Evolutionary conservation across 2,329 filamentous ascomycete genomes (phyloP), one percentile per base, ranked within the genome.

Genomic region (Ophiostoma pallidulum): DNA sequence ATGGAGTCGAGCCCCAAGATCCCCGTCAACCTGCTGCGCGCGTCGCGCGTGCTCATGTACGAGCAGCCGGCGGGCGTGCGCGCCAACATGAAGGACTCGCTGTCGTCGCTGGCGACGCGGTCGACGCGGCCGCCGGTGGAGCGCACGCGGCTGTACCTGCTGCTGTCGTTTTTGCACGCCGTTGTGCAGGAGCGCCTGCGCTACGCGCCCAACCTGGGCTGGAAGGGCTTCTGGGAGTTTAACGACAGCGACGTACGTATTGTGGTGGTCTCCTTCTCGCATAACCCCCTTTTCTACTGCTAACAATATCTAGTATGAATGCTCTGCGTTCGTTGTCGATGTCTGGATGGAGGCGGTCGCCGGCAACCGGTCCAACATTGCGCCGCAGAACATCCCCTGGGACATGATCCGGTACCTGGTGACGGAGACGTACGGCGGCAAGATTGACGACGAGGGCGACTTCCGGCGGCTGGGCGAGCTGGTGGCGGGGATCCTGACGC

Each of bases 211-310:
- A 91, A 77, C 49, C 72, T 98, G 47, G 92, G 92, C 51, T 98
- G 92, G 92, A 96, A 94, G 71, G 88, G 89, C 46, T 95, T 96
- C 75, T 98, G 94, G 92, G 94, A 98, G 67, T 98, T 98, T 66
- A 98, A 98, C 63, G 94, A 98, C 66, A 94, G 90, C 58, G 92
- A 98, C 67, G 87, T 94, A 78, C 85, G 86, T 82, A 56, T 36
- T 20, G 13, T 4, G 28, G n/a, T n/a, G n/a, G n/a, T n/a, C n/a
- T 19, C 20, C n/a, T 20, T n/a, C 32, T 28, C 16, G 33, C 13
- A 24, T 38, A 12, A 4, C 20, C 19, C 24, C 2, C 29, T 32
- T 22, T 40, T 7, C 19, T 22, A 4, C 28, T 18, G 14, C n/a
- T 4, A 4, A 33, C 41, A 40, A 55, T 60, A 69, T 31, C 58